phyloP scores from a whole-genome alignment of 169 alveolate genomes.

The Plasmodium sp. region DNA sequence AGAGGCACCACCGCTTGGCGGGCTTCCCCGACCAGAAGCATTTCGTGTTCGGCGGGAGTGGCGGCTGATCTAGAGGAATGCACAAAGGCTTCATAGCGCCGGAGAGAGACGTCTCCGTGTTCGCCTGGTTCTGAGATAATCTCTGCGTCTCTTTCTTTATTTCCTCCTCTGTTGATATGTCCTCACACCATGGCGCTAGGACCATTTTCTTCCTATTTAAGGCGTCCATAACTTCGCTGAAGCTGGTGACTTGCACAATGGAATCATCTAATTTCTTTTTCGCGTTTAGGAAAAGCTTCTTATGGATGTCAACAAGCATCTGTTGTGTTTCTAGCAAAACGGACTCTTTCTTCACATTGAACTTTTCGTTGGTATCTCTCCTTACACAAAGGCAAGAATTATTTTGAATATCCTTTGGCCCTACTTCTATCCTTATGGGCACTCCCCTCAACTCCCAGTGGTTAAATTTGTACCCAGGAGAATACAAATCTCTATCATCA shows the following conservation, averaged over 20 bases:
- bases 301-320: conserved; percentile 81
- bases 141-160: conserved; percentile 84
- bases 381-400: conserved; percentile 91
- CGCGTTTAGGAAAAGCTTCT: conserved; percentile 79
- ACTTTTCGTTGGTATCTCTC: conserved; percentile 91
- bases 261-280: conserved; percentile 78
- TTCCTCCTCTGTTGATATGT: conserved; percentile 83
- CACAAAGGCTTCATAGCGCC: conserved; percentile 98
- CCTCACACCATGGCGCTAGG: conserved; percentile 94
- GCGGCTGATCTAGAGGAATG: conserved; percentile 95
- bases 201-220: conserved; percentile 86
- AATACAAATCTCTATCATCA: conserved; percentile 96
- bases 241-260: conserved; percentile 76
- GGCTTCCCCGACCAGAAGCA: conserved; percentile 97
- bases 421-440: conserved; percentile 98
- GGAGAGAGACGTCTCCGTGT: conserved; percentile 81
- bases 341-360: conserved; percentile 78
- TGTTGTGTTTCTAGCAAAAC: conserved; percentile 76
- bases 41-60: conserved; percentile 91
- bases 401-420: conserved; percentile 96
- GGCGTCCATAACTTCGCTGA: conserved; percentile 89
- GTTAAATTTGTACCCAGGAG: conserved; percentile 99
- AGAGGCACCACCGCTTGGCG: conserved; percentile 93
- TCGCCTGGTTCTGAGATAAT: conserved; percentile 66
- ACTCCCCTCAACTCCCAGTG: conserved; percentile 99